Percentiles rank a stretch among this genome's conserved stretches.
These are phyloP conservation scores for Colletotrichum siamense DNA, from an alignment of 2,329 filamentous ascomycete genomes.

Conservation along the genomic window DNA sequence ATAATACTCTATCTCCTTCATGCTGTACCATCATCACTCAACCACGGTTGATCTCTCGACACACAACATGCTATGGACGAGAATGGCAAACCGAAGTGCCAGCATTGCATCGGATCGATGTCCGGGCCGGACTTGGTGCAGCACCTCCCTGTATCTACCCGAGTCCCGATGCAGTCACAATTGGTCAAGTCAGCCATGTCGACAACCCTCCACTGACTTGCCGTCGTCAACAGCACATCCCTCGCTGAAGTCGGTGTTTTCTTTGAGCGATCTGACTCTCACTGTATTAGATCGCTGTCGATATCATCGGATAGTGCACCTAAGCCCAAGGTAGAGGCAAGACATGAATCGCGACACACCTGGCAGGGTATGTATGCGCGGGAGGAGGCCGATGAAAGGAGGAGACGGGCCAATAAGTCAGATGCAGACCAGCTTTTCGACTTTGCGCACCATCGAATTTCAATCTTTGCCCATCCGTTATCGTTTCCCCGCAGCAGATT, in stretches of 20 bases:
- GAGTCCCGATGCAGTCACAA: conserved; percentile 2
- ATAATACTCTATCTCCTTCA: not conserved
- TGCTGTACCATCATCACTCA: not conserved
- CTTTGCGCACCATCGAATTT: not conserved
- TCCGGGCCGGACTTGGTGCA: not conserved
- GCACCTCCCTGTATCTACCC: not conserved
- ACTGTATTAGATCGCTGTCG: not conserved
- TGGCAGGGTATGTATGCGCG: not conserved
- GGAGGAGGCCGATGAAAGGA: not conserved
- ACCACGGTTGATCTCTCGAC: not conserved
- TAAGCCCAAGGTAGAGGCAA: not conserved
- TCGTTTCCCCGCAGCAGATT: not conserved
- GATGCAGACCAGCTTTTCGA: not conserved
- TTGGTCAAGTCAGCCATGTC: not conserved
- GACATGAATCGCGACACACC: not conserved
- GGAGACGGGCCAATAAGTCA: not conserved
- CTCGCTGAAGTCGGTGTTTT: not conserved
- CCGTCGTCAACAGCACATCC: not conserved
- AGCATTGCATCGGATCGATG: not conserved
- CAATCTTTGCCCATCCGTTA: not conserved
- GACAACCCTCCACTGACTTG: not conserved
- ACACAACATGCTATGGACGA: not conserved
- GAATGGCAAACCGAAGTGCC: not conserved
- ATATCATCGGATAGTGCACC: conserved; percentile 18
- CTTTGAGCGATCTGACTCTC: not conserved